Evolutionary conservation across 140 eudicot species (phyloP).

Genomic region (Erigeron philadelphicus): DNA sequence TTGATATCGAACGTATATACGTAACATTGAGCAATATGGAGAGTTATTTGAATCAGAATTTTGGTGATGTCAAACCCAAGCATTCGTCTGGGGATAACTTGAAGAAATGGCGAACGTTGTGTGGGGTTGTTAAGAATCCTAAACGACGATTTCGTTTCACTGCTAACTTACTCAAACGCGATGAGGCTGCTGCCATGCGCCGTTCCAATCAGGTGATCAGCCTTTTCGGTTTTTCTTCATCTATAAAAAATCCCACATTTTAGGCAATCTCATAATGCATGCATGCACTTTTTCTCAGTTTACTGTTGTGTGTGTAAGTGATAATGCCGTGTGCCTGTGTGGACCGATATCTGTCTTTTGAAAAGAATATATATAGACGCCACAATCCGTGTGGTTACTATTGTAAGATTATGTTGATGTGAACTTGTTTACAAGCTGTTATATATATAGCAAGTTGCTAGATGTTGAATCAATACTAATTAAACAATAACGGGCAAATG

Average conservation of each 20-base stretch:
- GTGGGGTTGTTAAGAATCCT: constrained; percentile 88
- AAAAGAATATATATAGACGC: too few relatives aligned
- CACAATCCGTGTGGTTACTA: too few relatives aligned
- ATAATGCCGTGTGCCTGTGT: too few relatives aligned
- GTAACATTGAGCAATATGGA: constrained; percentile 46
- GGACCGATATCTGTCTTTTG: too few relatives aligned
- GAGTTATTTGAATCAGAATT: constrained; percentile 56
- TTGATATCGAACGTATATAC: background rate
- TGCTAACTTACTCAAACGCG: constrained; percentile 72
- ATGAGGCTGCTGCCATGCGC: constrained; percentile 94
- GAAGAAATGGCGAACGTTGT: constrained; percentile 69
- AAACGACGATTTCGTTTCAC: constrained; percentile 82
- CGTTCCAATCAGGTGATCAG: constrained; percentile 72
- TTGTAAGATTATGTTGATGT: too few relatives aligned
- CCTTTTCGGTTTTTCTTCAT: constrained; percentile 18
- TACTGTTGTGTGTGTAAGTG: too few relatives aligned
- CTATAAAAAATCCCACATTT: background rate
- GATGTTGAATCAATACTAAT: too few relatives aligned
- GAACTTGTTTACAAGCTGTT: too few relatives aligned
- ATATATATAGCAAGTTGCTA: too few relatives aligned
- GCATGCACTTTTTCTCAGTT: background rate
- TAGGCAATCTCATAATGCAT: background rate
- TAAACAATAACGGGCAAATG: too few relatives aligned
- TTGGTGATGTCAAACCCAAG: constrained; percentile 66
- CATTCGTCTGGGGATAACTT: constrained; percentile 61